phyloP scores from a whole-genome alignment of 495 filamentous ascomycete genomes.

The Xylaria venustula region DNA sequence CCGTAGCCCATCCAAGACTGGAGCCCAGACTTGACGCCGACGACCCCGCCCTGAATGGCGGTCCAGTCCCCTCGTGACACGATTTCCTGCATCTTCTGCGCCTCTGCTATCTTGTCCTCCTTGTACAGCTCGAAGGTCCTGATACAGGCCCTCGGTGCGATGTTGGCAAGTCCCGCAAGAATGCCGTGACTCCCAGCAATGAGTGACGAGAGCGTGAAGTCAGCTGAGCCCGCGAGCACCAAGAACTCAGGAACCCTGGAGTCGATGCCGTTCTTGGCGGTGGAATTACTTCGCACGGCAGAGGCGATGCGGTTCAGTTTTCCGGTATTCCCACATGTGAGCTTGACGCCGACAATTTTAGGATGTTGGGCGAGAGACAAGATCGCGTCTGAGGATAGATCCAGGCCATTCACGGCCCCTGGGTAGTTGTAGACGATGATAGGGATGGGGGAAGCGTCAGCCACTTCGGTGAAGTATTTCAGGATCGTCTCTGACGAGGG shows the following conservation, averaged over 20 bases:
- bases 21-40: conserved; percentile 78
- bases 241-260: conserved; percentile 61
- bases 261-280: conserved; percentile 25
- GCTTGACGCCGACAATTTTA: conserved; percentile 79
- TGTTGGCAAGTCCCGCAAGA: conserved; percentile 78
- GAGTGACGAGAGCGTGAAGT: conserved; percentile 78
- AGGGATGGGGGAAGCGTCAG: conserved; percentile 65
- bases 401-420: conserved; percentile 76
- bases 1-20: conserved; percentile 75
- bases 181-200: conserved; percentile 74
- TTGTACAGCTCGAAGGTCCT: conserved; percentile 70
- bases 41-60: conserved; percentile 75
- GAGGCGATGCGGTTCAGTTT: conserved; percentile 75
- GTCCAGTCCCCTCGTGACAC: conserved; percentile 78
- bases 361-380: conserved; percentile 70
- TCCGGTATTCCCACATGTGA: conserved; percentile 85
- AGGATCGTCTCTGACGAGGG: conserved; percentile 58
- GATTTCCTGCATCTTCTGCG: conserved; percentile 65
- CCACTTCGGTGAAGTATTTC: conserved; percentile 70
- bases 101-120: conserved; percentile 66
- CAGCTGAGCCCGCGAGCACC: conserved; percentile 78
- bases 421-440: conserved; percentile 86
- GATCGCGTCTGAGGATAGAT: conserved; percentile 79
- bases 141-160: conserved; percentile 71
- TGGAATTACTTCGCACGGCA: not conserved